Conservation (phyloP, 2,329 filamentous ascomycete species). For the Pestalotiopsis fici region DNA sequence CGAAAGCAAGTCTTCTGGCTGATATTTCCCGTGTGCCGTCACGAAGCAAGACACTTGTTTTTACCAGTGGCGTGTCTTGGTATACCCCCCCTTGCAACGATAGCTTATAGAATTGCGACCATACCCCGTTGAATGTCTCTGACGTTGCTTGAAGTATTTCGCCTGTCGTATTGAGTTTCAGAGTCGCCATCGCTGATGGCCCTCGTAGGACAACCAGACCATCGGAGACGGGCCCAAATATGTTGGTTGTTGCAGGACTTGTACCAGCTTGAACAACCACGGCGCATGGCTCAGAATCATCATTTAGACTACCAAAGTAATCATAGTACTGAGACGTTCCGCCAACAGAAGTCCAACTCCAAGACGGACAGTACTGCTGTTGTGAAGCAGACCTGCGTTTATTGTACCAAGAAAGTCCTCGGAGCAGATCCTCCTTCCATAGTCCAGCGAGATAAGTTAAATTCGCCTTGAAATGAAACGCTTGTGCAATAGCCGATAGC, state of each 20-base stretch:
- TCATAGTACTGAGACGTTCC: not conserved
- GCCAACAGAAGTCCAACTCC: not conserved
- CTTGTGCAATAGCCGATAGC: not conserved
- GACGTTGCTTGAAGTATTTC: not conserved
- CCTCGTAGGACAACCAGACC: not conserved
- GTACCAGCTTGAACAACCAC: not conserved
- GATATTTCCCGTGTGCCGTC: not conserved
- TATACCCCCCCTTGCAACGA: too few species aligned
- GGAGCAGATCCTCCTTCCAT: not conserved
- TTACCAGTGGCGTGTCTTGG: not conserved
- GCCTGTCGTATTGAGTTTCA: not conserved
- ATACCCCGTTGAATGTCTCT: too few species aligned
- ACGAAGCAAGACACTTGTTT: not conserved
- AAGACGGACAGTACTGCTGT: not conserved
- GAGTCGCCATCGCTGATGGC: not conserved
- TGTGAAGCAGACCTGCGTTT: not conserved
- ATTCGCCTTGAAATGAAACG: not conserved
- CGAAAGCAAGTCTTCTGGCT: not conserved
- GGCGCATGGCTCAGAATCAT: not conserved
- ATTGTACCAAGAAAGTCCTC: not conserved
- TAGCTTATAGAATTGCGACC: too few species aligned
- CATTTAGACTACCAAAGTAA: rapidly evolving
- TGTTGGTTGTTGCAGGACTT: not conserved
- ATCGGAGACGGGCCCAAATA: not conserved
- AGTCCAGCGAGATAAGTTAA: not conserved